Evolutionary conservation across 805 yeast species (phyloP).

Genomic region (Saturnispora bothae): DNA sequence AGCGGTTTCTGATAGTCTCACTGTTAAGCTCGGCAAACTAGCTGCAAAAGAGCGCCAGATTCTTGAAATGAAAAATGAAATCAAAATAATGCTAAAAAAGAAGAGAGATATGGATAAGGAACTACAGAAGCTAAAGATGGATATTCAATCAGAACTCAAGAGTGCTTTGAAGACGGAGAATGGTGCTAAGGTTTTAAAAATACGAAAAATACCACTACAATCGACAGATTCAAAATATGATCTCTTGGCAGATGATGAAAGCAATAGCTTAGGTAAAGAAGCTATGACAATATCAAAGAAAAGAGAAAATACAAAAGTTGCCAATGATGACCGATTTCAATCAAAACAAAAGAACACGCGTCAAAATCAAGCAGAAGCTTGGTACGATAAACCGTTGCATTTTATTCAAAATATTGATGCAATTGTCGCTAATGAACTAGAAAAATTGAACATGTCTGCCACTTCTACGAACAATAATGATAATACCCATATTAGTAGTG

Average conservation of each 20-base stretch:
- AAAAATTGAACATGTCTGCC: conserved; percentile 34
- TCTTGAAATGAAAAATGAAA: conserved; percentile 49
- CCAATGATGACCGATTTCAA: no score
- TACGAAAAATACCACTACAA: not conserved
- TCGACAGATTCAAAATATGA: not conserved
- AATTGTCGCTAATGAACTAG: conserved; percentile 55
- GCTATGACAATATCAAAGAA: no score
- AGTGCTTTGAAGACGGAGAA: conserved; percentile 27
- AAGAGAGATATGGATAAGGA: conserved; percentile 38
- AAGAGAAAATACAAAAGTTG: no score
- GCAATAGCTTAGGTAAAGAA: no score
- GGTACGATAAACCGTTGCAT: conserved; percentile 43
- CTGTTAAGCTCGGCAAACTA: conserved; percentile 44
- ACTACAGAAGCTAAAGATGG: conserved; percentile 37
- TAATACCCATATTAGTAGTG: conserved; percentile 12
- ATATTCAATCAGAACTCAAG: conserved; percentile 37
- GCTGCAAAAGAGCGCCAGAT: conserved; percentile 63
- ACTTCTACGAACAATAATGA: not conserved
- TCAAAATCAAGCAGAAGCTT: conserved; percentile 11
- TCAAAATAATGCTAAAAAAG: conserved; percentile 32
- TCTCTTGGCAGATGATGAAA: not conserved
- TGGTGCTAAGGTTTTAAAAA: not conserved
- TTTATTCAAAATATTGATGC: conserved; percentile 60
- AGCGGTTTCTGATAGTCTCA: conserved; percentile 33
- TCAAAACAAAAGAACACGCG: not conserved